phyloP scores from a whole-genome alignment of 1,284 basidiomycete genomes.

The Sparassis latifolia region DNA sequence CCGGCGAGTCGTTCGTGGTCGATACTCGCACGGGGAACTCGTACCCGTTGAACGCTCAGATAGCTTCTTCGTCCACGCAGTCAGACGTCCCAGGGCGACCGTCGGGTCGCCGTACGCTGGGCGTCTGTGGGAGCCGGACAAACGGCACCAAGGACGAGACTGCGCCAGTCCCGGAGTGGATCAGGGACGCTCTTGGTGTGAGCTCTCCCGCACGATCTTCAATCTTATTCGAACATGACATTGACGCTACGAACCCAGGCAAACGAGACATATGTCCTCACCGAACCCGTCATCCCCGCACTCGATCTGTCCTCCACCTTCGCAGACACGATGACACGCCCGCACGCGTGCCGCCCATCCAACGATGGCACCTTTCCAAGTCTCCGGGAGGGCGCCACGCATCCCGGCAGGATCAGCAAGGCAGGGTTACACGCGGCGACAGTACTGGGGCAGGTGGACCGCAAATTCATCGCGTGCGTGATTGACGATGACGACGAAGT shows the following conservation, averaged over 20 bases:
- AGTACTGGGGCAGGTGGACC: slow-evolving; percentile 80
- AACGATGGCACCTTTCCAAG: no score
- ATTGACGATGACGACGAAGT: slow-evolving; percentile 19
- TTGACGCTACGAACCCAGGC: slow-evolving; percentile 26
- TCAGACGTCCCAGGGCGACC: no score
- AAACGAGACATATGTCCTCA: slow-evolving; percentile 42
- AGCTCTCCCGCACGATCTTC: no score
- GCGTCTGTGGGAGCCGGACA: neutral
- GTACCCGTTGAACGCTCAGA: slow-evolving; percentile 29
- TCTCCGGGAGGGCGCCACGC: slow-evolving; percentile 3
- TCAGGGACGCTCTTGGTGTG: slow-evolving; percentile 43
- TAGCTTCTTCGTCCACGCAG: no score
- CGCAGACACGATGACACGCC: neutral
- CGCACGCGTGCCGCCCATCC: neutral
- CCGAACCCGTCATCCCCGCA: slow-evolving; percentile 41
- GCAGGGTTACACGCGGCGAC: slow-evolving; percentile 45
- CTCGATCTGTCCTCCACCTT: slow-evolving; percentile 20
- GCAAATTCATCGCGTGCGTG: slow-evolving; percentile 82
- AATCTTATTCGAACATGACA: no score
- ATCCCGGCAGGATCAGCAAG: slow-evolving; percentile 38
- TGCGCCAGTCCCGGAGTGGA: slow-evolving; percentile 39
- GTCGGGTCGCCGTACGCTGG: slow-evolving; percentile 1
- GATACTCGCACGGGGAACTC: slow-evolving; percentile 62
- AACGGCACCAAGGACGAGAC: neutral
- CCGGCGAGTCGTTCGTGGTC: slow-evolving; percentile 62